A percentile compares a stretch with the other conserved stretches of the same genome.
phyloP scores from a whole-genome alignment of 495 filamentous ascomycete species.

The Haplographium delicatum region DNA sequence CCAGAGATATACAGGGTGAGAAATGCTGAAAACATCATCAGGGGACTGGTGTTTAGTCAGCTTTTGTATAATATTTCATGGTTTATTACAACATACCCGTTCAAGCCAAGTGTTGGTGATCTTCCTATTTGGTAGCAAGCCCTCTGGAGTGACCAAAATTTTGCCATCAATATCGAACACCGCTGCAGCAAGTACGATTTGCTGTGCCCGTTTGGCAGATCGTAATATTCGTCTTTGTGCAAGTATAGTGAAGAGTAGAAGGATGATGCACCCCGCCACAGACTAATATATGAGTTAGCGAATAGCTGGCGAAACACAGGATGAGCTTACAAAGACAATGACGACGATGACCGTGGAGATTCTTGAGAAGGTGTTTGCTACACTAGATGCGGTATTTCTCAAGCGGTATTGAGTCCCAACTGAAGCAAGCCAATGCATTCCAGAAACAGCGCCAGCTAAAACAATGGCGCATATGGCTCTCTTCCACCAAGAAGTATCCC shows the following conservation, averaged over 20 bases:
- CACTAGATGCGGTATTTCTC: neutral
- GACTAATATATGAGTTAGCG: conserved; percentile 19
- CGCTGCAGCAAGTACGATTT: conserved; percentile 70
- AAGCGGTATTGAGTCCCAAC: conserved; percentile 39
- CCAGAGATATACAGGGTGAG: conserved; percentile 83
- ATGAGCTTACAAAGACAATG: conserved; percentile 51
- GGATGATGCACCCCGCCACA: conserved; percentile 45
- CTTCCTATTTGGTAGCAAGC: conserved; percentile 72
- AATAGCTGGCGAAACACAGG: neutral
- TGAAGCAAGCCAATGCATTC: conserved; percentile 85
- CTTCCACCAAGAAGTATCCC: conserved; percentile 77
- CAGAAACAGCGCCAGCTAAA: conserved; percentile 68
- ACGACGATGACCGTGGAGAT: conserved; percentile 58
- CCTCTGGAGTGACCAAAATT: conserved; percentile 74
- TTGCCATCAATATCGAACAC: conserved; percentile 71
- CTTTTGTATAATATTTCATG: neutral
- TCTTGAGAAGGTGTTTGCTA: conserved; percentile 35
- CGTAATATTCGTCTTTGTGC: conserved; percentile 35
- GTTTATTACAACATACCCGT: conserved; percentile 33
- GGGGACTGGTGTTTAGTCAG: conserved; percentile 42
- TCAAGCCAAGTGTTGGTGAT: conserved; percentile 76
- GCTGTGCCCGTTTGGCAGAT: conserved; percentile 62
- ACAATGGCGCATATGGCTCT: conserved; percentile 58
- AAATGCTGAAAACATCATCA: conserved; percentile 69
- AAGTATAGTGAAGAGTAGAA: conserved; percentile 39